Base-by-base conservation (phyloP, 108 stramenopile genomes). In the Skeletonema costatum region DNA sequence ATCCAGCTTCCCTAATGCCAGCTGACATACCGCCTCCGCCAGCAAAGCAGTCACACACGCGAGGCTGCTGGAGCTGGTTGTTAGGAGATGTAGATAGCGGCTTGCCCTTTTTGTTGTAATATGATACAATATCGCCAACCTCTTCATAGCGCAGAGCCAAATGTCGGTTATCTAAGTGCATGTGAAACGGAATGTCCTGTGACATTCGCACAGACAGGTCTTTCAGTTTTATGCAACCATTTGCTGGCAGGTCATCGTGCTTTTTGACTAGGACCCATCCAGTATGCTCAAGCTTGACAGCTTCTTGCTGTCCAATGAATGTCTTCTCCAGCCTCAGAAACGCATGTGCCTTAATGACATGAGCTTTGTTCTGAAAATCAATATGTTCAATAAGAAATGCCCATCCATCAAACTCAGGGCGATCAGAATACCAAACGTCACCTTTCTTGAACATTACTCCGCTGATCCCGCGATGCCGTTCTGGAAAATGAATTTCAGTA, bases 1-100 rank as follows among this genome's bases (percentile, higher is more conserved):
- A 63, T 5, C 72, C 72, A 7, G 38, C 30, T 32, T 46, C 29
- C 31, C 25, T 33, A 13, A 73, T 29, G 2, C 64, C 77, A 66
- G 8, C 17, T 12, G 39, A 42, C 71, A 78, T 73, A n/a, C 77
- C 77, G 5, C 72, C 77, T 12, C 71, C 36, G 12, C 77, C 71
- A 21, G 71, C 77, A 48, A 78, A 78, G 25, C 30, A 16, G 9
- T 78, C 77, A 10, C 71, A 38, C 1, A 35, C 33, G 35, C n/a
- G 62, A 25, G 70, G 76, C 64, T n/a, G 5, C 64, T n/a, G 19
- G 2, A 10, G 41, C 8, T 39, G 21, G 10, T 56, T 29, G 63
- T 39, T 64, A 19, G 35, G 1, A 35, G 63, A 19, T 39, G 19
- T 9, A 35, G 38, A 35, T 7, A 29, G 10, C 35, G 2, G 29